Evolutionary conservation across 73 alveolate species (phyloP).

Genomic region (Stentor coeruleus): DNA sequence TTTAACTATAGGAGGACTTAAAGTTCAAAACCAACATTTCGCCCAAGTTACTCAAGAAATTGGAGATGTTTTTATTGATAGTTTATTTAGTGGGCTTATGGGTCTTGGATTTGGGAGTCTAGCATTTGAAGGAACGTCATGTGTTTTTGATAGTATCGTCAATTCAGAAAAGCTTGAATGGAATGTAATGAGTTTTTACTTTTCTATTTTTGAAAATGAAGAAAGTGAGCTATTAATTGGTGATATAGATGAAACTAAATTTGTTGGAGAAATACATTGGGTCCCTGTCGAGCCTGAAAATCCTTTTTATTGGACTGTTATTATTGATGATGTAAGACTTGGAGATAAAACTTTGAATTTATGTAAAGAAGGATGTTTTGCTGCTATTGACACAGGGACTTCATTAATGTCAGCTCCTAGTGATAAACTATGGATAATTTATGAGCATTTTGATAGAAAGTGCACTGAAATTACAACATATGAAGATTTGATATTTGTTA

Average conservation of each 20-base stretch:
- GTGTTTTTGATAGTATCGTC: slow-evolving; percentile 61
- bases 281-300: slow-evolving; percentile 51
- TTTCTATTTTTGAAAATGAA: slow-evolving; percentile 37
- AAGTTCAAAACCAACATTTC: slow-evolving; percentile 42
- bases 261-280: slow-evolving; percentile 54
- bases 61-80: slow-evolving; percentile 58
- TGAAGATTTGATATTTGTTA: slow-evolving; percentile 41
- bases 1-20: slow-evolving; percentile 54
- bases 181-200: slow-evolving; percentile 64
- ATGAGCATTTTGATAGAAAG: slow-evolving; percentile 27
- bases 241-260: slow-evolving; percentile 45
- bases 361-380: slow-evolving; percentile 49
- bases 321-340: slow-evolving; percentile 53
- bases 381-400: slow-evolving; percentile 79
- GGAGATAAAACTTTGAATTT: slow-evolving; percentile 46
- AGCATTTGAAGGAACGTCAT: slow-evolving; percentile 47
- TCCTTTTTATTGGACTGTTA: slow-evolving; percentile 70
- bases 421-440: slow-evolving; percentile 44
- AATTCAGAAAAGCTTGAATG: slow-evolving; percentile 41
- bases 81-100: slow-evolving; percentile 60
- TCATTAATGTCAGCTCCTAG: slow-evolving; percentile 71
- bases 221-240: slow-evolving; percentile 69
- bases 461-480: slow-evolving; percentile 31
- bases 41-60: slow-evolving; percentile 67
- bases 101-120: slow-evolving; percentile 71